These are phyloP conservation scores for Xylaria grammica DNA, from an alignment of 495 filamentous ascomycete genomes.

Conservation along the genomic window DNA sequence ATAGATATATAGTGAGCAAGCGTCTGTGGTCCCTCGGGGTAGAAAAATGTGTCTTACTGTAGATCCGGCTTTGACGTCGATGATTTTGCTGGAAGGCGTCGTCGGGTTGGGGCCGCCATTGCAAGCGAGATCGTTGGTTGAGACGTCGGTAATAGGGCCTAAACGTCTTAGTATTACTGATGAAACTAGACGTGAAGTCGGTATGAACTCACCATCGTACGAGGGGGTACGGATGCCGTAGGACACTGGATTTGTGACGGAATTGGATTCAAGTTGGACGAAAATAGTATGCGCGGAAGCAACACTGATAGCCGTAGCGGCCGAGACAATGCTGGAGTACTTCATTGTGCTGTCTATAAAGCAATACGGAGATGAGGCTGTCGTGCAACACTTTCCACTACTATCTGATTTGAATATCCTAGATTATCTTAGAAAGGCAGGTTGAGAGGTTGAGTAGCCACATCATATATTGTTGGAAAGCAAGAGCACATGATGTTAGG, in stretches of 20 bases:
- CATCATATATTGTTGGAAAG: constrained; percentile 13
- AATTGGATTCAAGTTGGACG: constrained; percentile 50
- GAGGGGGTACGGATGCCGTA: constrained; percentile 49
- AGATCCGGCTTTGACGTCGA: constrained; percentile 56
- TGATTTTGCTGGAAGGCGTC: constrained; percentile 46
- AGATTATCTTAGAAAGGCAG: background rate
- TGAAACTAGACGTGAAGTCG: no score
- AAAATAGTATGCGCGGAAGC: constrained; percentile 63
- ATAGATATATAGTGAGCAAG: background rate
- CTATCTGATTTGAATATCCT: background rate
- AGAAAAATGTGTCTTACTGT: constrained; percentile 39
- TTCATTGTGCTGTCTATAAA: constrained; percentile 15
- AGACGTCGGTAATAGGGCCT: constrained; percentile 61
- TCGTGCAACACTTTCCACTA: background rate
- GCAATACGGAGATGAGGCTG: background rate
- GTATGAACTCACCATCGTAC: no score
- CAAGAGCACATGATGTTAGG: background rate
- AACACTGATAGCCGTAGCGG: constrained; percentile 34
- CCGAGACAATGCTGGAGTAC: constrained; percentile 25
- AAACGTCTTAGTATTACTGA: no score
- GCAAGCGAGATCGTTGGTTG: constrained; percentile 55
- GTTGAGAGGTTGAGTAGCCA: background rate
- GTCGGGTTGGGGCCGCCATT: constrained; percentile 63
- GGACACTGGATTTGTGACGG: constrained; percentile 41
- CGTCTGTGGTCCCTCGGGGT: background rate